Percentiles rank a stretch among this genome's conserved stretches.
phyloP scores from a whole-genome alignment of 352 stramenopile genomes.

The Aphanomyces euteiches region DNA sequence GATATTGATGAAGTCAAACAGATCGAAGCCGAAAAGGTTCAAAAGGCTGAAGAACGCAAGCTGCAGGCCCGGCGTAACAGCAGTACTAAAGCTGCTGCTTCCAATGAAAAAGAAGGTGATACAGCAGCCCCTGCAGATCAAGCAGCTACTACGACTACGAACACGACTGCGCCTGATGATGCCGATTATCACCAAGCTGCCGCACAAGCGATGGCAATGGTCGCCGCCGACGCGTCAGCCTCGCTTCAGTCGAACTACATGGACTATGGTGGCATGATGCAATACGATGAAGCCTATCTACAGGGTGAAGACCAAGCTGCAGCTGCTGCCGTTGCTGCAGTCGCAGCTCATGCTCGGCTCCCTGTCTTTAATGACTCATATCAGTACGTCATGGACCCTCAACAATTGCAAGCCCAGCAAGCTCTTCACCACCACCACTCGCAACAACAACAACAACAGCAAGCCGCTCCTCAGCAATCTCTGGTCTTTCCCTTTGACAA shows the following conservation, averaged over 20 bases:
- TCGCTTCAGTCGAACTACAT: background rate
- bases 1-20: constrained; percentile 86
- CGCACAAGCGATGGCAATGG: background rate
- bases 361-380: constrained; percentile 9
- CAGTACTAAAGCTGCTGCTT: background rate
- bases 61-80: constrained; percentile 34
- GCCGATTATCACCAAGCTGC: background rate
- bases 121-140: background rate
- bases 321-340: constrained; percentile 4
- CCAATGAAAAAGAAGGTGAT: constrained; percentile 4
- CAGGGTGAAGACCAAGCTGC: constrained; percentile 20
- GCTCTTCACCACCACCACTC: constrained; percentile 21
- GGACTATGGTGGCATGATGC: constrained; percentile 9
- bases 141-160: background rate
- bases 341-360: constrained; percentile 1
- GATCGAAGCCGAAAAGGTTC: constrained; percentile 80
- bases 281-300: constrained; percentile 15
- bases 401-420: constrained; percentile 11
- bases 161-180: background rate
- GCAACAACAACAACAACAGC: constrained; percentile 24
- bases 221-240: background rate
- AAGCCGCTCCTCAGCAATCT: constrained; percentile 8
- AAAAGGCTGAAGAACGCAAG: constrained; percentile 79
- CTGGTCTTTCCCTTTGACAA: constrained; percentile 17
- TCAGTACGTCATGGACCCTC: constrained; percentile 1